Conservation (phyloP, 345 rosid species). For the Punica granatum region DNA sequence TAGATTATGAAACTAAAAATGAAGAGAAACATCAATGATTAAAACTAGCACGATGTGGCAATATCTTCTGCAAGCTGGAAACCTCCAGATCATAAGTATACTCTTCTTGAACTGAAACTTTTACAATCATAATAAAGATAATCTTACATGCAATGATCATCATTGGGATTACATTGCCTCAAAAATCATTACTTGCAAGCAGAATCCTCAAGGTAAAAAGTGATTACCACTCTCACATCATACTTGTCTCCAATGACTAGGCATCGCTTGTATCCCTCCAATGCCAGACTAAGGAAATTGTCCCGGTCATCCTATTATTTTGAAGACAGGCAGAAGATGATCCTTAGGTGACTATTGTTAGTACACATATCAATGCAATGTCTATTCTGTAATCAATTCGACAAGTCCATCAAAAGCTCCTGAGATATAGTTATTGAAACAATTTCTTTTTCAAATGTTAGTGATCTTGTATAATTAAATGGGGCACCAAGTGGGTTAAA, state of each 20-base stretch:
- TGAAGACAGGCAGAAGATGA: slow-evolving; percentile 6
- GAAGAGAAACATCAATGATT: not conserved
- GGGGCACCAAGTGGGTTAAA: not conserved
- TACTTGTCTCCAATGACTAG: slow-evolving; percentile 83
- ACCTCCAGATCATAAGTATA: not conserved
- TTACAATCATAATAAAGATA: not conserved
- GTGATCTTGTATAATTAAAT: not conserved
- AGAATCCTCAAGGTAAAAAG: slow-evolving; percentile 7
- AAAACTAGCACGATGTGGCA: not conserved
- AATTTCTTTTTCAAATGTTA: not conserved
- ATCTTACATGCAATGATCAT: not conserved
- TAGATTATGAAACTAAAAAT: not conserved
- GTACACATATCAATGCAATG: not conserved
- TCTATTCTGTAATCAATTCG: not conserved
- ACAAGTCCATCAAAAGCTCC: not conserved
- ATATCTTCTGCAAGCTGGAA: not conserved
- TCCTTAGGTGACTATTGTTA: not conserved
- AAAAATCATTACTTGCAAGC: not conserved
- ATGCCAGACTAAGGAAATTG: slow-evolving; percentile 75
- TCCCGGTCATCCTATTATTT: slow-evolving; percentile 73
- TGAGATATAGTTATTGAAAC: not conserved
- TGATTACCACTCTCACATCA: slow-evolving; percentile 84
- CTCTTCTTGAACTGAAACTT: not conserved
- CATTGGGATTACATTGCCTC: not conserved
- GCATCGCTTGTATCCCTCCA: slow-evolving; percentile 89